Evolutionary conservation across 2,329 filamentous ascomycete genomes (phyloP).

Genomic region (Colletotrichum eremochloae): DNA sequence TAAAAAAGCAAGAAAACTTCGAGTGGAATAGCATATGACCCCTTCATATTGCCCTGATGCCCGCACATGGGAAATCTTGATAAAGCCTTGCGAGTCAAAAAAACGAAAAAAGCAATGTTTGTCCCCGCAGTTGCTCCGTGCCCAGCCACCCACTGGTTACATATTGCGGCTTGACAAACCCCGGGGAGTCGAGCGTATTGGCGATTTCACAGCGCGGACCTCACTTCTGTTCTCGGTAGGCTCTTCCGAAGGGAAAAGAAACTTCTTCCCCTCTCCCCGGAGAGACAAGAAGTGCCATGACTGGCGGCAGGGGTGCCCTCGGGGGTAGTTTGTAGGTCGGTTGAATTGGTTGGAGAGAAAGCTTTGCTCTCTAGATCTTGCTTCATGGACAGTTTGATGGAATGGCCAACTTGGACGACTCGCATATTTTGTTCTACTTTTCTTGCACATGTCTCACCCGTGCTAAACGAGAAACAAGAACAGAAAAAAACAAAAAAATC

Average conservation of each 20-base stretch:
- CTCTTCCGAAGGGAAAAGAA: constrained; percentile 32
- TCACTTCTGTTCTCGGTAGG: constrained; percentile 42
- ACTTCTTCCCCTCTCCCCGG: background rate
- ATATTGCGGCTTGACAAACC: constrained; percentile 12
- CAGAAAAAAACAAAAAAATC: background rate
- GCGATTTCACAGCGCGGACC: constrained; percentile 38
- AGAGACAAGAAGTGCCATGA: constrained; percentile 24
- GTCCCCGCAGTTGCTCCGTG: background rate
- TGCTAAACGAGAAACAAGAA: background rate
- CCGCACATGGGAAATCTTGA: background rate
- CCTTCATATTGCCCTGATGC: background rate
- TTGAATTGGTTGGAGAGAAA: no score
- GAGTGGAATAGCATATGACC: background rate
- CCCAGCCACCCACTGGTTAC: constrained; percentile 4
- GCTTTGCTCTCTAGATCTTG: background rate
- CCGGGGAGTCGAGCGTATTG: constrained; percentile 21
- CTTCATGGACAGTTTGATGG: background rate
- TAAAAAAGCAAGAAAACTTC: background rate
- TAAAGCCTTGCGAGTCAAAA: no score
- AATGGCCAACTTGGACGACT: constrained; percentile 11
- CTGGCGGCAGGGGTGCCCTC: background rate
- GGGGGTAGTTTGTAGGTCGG: constrained; percentile 4
- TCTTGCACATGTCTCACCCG: constrained; percentile 2
- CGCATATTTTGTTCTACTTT: background rate
- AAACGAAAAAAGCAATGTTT: background rate